Conservation (phyloP, 78 protist species). For the Dictyostelium discoideum region DNA sequence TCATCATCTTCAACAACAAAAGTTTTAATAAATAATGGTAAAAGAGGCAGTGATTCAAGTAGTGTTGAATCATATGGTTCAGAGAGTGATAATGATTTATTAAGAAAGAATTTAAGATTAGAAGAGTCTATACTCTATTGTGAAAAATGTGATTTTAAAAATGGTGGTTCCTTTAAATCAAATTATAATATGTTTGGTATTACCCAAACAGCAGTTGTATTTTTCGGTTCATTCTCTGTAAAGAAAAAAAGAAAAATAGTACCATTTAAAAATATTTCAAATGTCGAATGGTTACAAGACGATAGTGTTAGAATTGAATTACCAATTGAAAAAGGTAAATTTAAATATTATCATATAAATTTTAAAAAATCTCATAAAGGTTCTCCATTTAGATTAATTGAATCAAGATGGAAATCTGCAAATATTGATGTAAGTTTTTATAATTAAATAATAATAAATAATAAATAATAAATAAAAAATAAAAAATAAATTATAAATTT, state of each 20-base stretch:
- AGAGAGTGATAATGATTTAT: conserved; percentile 1
- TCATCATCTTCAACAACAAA: neutral
- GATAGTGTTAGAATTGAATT: neutral
- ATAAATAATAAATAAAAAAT: neutral
- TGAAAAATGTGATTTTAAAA: neutral
- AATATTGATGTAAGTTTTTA: neutral
- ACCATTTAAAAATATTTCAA: neutral
- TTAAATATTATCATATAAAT: neutral
- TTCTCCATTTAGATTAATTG: conserved; percentile 18
- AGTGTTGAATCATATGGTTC: neutral
- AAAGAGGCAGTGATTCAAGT: neutral
- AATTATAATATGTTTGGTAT: neutral
- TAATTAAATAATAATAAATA: neutral
- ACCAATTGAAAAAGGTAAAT: neutral
- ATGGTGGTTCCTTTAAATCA: neutral
- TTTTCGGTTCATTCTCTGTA: neutral
- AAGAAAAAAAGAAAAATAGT: conserved; percentile 9
- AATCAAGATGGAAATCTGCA: conserved; percentile 11
- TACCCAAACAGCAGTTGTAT: neutral
- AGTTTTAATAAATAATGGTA: neutral
- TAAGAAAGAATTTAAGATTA: neutral
- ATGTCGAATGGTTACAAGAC: neutral
- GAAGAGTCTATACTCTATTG: neutral
- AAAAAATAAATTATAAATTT: neutral
- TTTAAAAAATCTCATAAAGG: conserved; percentile 16